Evolutionary conservation across 2,329 filamentous ascomycete species (phyloP).

Genomic region (Cercospora sp.): DNA sequence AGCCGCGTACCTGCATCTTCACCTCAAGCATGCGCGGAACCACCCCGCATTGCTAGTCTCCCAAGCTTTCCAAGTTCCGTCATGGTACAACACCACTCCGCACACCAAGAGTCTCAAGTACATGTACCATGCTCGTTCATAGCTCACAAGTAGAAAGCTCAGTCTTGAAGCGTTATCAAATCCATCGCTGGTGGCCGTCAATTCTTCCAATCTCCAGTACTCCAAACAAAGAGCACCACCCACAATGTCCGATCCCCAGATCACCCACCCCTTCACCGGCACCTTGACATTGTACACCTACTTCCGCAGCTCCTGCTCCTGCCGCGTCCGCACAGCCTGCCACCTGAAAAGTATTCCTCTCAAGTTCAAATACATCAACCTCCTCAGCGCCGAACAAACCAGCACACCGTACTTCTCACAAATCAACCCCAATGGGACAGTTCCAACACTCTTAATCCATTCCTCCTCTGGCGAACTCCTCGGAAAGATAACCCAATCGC

Average conservation of each 20-base stretch:
- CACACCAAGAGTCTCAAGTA: neutral
- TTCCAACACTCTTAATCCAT: slow-evolving; percentile 6
- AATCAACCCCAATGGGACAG: slow-evolving; percentile 13
- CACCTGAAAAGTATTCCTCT: slow-evolving; percentile 7
- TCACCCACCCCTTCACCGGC: neutral
- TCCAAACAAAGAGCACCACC: neutral
- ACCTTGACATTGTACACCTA: slow-evolving; percentile 9
- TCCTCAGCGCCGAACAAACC: neutral
- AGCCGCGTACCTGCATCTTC: slow-evolving; percentile 2
- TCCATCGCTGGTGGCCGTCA: neutral
- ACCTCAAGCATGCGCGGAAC: neutral
- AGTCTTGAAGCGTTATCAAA: neutral
- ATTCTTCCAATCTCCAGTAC: neutral
- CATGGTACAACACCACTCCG: neutral
- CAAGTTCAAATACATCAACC: neutral
- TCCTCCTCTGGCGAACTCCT: neutral
- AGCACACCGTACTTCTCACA: neutral
- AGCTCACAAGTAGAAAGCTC: neutral
- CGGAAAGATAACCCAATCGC: slow-evolving; percentile 47
- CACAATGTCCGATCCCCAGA: neutral
- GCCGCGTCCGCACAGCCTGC: slow-evolving; percentile 14
- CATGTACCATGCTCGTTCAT: neutral
- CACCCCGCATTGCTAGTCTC: neutral
- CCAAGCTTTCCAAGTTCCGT: neutral
- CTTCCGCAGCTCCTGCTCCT: slow-evolving; percentile 19